Conservation (phyloP, 306 rosid species). For the Lathyrus tuberosus region DNA sequence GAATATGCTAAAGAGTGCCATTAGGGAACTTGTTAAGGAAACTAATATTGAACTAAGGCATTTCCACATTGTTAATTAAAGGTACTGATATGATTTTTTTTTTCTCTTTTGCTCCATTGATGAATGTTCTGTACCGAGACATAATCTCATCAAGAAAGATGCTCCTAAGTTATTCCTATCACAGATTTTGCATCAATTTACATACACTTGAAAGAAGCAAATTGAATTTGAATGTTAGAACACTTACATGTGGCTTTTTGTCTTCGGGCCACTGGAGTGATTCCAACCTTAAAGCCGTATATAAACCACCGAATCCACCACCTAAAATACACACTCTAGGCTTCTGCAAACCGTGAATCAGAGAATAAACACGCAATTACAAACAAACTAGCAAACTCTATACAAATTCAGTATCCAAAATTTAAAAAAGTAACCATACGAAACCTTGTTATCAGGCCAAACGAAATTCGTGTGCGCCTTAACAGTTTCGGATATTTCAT, state of each 20-base stretch:
- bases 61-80: no score
- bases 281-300: constrained; percentile 91
- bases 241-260: constrained; percentile 79
- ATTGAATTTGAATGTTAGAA: constrained; percentile 5
- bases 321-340: constrained; percentile 92
- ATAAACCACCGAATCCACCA: constrained; percentile 97
- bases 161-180: not conserved
- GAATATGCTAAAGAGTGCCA: no score
- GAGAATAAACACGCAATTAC: constrained; percentile 8
- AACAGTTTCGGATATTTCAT: constrained; percentile 55
- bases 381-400: not conserved
- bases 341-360: constrained; percentile 51
- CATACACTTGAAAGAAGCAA: constrained; percentile 7
- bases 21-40: no score
- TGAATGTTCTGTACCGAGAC: not conserved
- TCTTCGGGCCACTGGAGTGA: constrained; percentile 85
- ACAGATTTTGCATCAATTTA: constrained; percentile 12
- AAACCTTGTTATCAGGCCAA: constrained; percentile 79
- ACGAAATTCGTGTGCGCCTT: constrained; percentile 48
- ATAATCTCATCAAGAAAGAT: constrained; percentile 7
- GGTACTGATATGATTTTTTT: not conserved
- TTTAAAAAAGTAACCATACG: not conserved
- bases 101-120: not conserved
- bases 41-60: no score
- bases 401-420: not conserved